A percentile compares a stretch with the other conserved stretches of the same genome.
These are phyloP conservation scores for Cornus controversa DNA, from an alignment of 148 eudicot genomes.

Conservation along the genomic window DNA sequence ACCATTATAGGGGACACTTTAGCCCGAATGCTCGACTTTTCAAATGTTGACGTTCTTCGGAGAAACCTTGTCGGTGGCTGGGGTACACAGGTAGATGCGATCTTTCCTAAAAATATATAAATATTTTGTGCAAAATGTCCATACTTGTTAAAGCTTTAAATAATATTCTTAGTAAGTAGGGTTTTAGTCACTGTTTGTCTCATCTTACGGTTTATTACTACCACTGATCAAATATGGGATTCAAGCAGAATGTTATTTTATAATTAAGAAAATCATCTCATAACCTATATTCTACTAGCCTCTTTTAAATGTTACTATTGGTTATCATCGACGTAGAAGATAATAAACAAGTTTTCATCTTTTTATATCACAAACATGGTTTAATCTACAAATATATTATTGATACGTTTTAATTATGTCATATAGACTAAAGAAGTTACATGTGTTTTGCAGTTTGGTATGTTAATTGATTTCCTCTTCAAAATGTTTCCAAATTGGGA, in stretches of 20 bases:
- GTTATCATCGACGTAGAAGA: neutral
- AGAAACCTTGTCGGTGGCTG: conserved; percentile 99
- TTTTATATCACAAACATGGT: neutral
- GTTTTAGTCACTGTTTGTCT: neutral
- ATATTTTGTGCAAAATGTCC: neutral
- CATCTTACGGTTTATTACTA: neutral
- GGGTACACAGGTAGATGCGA: conserved; percentile 86
- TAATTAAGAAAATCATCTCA: neutral
- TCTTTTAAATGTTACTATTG: neutral
- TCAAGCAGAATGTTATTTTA: no score
- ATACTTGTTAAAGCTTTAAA: neutral
- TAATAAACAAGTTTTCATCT: neutral
- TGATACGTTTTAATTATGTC: neutral
- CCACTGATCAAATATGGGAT: neutral
- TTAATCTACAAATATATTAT: neutral
- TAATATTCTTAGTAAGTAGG: no score
- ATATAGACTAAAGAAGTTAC: conserved; percentile 12
- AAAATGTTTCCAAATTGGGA: conserved; percentile 80
- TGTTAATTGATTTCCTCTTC: conserved; percentile 85
- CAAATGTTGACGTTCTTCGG: conserved; percentile 81
- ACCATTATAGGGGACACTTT: conserved; percentile 93
- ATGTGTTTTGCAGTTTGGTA: conserved; percentile 76
- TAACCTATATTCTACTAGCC: neutral
- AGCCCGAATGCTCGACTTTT: conserved; percentile 91
- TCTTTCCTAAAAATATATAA: no score